These are phyloP conservation scores for Cercospora beticola DNA, from an alignment of 2,329 filamentous ascomycete species.

Conservation along the genomic window DNA sequence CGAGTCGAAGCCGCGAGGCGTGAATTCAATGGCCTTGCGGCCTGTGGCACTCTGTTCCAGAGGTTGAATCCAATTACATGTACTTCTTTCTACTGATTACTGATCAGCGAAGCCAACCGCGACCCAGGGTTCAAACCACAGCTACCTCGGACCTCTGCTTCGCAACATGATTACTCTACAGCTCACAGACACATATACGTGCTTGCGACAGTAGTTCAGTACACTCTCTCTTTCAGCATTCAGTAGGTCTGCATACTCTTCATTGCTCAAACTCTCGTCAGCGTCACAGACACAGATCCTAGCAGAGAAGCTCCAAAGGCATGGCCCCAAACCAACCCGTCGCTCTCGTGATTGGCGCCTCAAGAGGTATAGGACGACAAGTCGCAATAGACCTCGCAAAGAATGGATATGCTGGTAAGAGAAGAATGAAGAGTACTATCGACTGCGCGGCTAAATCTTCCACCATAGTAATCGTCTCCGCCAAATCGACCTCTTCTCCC, in stretches of 20 bases:
- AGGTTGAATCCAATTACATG: not conserved
- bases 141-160: not conserved
- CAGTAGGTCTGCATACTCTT: not conserved
- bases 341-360: slow-evolving; percentile 36
- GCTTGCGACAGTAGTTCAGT: not conserved
- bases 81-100: not conserved
- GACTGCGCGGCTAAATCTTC: not conserved
- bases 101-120: not conserved
- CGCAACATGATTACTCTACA: not conserved
- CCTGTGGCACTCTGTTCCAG: not conserved
- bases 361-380: slow-evolving; percentile 73
- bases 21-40: not conserved
- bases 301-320: not conserved
- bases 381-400: slow-evolving; percentile 74
- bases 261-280: not conserved
- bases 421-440: not conserved
- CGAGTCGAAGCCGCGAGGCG: not conserved
- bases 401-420: slow-evolving; percentile 67
- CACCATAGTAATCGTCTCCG: slow-evolving; percentile 67
- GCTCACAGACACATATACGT: slow-evolving; percentile 1
- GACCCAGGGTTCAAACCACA: not conserved
- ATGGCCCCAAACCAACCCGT: slow-evolving; percentile 22
- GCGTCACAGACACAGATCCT: not conserved
- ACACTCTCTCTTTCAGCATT: not conserved
- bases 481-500: slow-evolving; percentile 69